A percentile compares a stretch with the other conserved stretches of the same genome.
These are phyloP conservation scores for Sistotremastrum niveocremeum DNA, from an alignment of 768 basidiomycete genomes.

Conservation along the genomic window DNA sequence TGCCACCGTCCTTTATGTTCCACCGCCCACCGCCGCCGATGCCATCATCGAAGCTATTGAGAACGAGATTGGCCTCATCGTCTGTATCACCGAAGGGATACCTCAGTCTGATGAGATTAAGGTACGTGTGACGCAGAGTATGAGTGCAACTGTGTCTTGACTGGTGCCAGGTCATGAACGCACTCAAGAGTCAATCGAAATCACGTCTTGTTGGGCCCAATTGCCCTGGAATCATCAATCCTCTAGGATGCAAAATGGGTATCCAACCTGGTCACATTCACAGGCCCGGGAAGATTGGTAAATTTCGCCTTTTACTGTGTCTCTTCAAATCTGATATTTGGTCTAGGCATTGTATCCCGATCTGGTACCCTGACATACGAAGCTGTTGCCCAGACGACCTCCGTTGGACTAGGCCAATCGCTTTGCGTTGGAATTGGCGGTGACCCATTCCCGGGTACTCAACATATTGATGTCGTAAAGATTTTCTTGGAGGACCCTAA, in stretches of 20 bases:
- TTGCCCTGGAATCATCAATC: conserved; percentile 97
- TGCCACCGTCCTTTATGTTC: conserved; percentile 93
- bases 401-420: conserved; percentile 91
- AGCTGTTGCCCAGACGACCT: conserved; percentile 94
- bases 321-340: neutral
- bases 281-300: conserved; percentile 90
- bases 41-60: conserved; percentile 99
- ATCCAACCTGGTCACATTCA: conserved; percentile 98
- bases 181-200: conserved; percentile 84
- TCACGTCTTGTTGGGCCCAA: conserved; percentile 97
- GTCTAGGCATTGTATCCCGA: conserved; percentile 79
- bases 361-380: conserved; percentile 97
- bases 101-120: conserved; percentile 94
- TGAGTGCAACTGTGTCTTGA: neutral
- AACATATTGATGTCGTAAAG: conserved; percentile 91
- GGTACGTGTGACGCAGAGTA: conserved; percentile 28
- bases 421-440: conserved; percentile 96
- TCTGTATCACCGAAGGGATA: conserved; percentile 97
- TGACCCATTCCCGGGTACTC: conserved; percentile 92
- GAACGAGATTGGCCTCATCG: conserved; percentile 93
- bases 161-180: conserved; percentile 65
- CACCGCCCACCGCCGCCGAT: conserved; percentile 90
- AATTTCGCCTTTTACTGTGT: conserved; percentile 10
- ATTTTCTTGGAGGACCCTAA: conserved; percentile 90
- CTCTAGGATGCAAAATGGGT: conserved; percentile 97